A percentile compares a stretch with the other conserved stretches of the same genome.
These are phyloP conservation scores for Scedosporium minutisporum DNA, from an alignment of 2,329 filamentous ascomycete genomes.

Conservation along the genomic window DNA sequence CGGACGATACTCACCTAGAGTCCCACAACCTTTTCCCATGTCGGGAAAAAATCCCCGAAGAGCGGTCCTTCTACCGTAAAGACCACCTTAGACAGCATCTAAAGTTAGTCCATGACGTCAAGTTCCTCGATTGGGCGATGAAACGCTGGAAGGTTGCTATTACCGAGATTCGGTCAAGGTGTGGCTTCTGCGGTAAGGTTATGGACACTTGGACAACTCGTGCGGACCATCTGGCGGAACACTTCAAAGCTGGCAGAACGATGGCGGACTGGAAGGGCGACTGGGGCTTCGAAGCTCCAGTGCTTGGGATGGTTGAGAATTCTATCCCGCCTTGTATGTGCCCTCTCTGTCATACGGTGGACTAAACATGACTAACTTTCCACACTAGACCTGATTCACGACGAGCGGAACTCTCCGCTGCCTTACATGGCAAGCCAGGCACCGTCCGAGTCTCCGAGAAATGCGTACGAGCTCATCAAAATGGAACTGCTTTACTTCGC, in stretches of 20 bases:
- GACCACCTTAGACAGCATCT: conserved; percentile 58
- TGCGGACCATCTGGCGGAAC: conserved; percentile 53
- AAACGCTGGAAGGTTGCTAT: conserved; percentile 51
- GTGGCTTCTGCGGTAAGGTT: conserved; percentile 55
- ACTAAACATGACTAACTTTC: conserved; percentile 21
- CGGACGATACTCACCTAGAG: conserved; percentile 46
- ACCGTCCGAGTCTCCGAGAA: conserved; percentile 37
- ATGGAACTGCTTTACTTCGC: conserved; percentile 43
- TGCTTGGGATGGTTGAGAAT: conserved; percentile 55
- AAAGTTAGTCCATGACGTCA: conserved; percentile 51
- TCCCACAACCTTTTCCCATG: conserved; percentile 54
- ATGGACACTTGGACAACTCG: conserved; percentile 53
- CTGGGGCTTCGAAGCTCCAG: conserved; percentile 55
- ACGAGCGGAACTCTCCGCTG: conserved; percentile 47
- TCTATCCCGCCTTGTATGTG: conserved; percentile 55
- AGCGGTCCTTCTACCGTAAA: conserved; percentile 58
- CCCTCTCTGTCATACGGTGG: conserved; percentile 24
- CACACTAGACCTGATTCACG: conserved; percentile 49
- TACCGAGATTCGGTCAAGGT: conserved; percentile 52
- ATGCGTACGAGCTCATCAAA: conserved; percentile 52
- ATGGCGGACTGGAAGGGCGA: conserved; percentile 64
- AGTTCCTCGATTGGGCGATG: conserved; percentile 56
- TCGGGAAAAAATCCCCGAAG: conserved; percentile 51
- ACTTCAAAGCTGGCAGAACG: conserved; percentile 55
- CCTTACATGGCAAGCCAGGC: conserved; percentile 40